phyloP scores from a whole-genome alignment of 192 early-diverging fungal species.

The Backusella luteola region DNA sequence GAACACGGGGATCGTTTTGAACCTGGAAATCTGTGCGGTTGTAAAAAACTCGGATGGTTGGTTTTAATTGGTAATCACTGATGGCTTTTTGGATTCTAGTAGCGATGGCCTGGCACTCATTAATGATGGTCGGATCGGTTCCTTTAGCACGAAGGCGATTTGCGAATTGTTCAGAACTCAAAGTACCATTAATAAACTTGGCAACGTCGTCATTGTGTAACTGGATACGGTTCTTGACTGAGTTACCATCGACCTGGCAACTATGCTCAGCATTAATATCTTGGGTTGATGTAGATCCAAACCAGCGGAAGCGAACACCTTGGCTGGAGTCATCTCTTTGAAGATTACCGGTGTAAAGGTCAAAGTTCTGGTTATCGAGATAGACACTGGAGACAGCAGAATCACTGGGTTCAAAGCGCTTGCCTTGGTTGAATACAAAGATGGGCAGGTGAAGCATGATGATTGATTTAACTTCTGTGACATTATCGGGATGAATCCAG shows the following conservation, averaged over 20 bases:
- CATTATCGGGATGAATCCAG: slow-evolving; percentile 41
- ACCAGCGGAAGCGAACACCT: slow-evolving; percentile 36
- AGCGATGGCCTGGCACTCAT: slow-evolving; percentile 45
- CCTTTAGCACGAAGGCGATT: slow-evolving; percentile 57
- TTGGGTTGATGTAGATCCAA: slow-evolving; percentile 23
- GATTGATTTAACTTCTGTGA: slow-evolving; percentile 40
- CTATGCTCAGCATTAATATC: slow-evolving; percentile 30
- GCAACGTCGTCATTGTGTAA: slow-evolving; percentile 20
- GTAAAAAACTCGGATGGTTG: slow-evolving; percentile 30
- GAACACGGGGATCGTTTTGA: slow-evolving; percentile 43
- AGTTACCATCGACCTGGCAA: slow-evolving; percentile 27
- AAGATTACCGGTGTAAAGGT: slow-evolving; percentile 33
- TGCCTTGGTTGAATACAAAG: slow-evolving; percentile 44
- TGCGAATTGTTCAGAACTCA: slow-evolving; percentile 55
- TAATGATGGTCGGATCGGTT: slow-evolving; percentile 60
- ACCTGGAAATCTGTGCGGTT: slow-evolving; percentile 37
- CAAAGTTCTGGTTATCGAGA: slow-evolving; percentile 30
- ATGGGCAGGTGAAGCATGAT: slow-evolving; percentile 40
- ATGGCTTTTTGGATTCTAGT: slow-evolving; percentile 25
- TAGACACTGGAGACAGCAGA: slow-evolving; percentile 37
- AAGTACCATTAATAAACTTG: slow-evolving; percentile 14
- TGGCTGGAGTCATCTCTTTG: slow-evolving; percentile 35
- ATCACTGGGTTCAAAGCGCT: slow-evolving; percentile 44
- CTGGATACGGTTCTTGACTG: slow-evolving; percentile 32
- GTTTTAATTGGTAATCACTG: slow-evolving; percentile 24